These are phyloP conservation scores for Mortierella antarctica DNA, from an alignment of 192 early-diverging fungal species.

Conservation along the genomic window DNA sequence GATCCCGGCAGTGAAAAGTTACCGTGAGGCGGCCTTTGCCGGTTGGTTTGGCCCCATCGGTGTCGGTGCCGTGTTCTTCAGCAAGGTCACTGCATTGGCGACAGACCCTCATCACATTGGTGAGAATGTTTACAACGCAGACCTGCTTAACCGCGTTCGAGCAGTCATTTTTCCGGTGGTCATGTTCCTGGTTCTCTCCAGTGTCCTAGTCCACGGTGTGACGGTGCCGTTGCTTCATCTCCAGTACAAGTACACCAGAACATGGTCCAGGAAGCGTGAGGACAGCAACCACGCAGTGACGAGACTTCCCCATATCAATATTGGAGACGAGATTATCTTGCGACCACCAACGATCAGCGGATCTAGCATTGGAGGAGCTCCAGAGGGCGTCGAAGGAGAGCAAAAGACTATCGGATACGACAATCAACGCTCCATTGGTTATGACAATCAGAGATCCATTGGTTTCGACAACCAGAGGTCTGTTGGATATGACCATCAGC, in stretches of 20 bases:
- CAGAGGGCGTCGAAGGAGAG: slow-evolving; percentile 26
- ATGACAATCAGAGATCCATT: slow-evolving; percentile 34
- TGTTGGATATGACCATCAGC: slow-evolving; percentile 36
- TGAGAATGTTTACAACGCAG: slow-evolving; percentile 7
- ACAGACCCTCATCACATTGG: slow-evolving; percentile 20
- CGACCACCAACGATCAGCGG: slow-evolving; percentile 46
- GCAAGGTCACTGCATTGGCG: slow-evolving; percentile 50
- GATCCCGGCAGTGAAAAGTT: slow-evolving; percentile 76
- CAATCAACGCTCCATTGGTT: slow-evolving; percentile 42
- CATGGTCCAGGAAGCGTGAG: slow-evolving; percentile 50
- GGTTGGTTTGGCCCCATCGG: slow-evolving; percentile 96
- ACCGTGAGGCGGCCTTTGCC: slow-evolving; percentile 82
- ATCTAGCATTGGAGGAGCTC: slow-evolving; percentile 12
- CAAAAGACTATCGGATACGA: slow-evolving; percentile 40
- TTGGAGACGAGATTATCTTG: slow-evolving; percentile 50
- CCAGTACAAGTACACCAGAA: slow-evolving; percentile 50
- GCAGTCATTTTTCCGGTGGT: slow-evolving; percentile 67
- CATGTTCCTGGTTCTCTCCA: slow-evolving; percentile 80
- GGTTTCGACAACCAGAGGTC: slow-evolving; percentile 42
- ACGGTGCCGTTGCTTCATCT: slow-evolving; percentile 82
- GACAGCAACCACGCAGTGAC: slow-evolving; percentile 47
- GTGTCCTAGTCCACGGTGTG: slow-evolving; percentile 85
- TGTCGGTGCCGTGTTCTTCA: slow-evolving; percentile 67
- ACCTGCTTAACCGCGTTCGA: slow-evolving; percentile 15
- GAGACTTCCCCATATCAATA: slow-evolving; percentile 47